Percentiles rank a stretch among this genome's conserved stretches.
Conservation (phyloP, 192 early-diverging fungal species). For the Phlyctochytrium bullatum region DNA sequence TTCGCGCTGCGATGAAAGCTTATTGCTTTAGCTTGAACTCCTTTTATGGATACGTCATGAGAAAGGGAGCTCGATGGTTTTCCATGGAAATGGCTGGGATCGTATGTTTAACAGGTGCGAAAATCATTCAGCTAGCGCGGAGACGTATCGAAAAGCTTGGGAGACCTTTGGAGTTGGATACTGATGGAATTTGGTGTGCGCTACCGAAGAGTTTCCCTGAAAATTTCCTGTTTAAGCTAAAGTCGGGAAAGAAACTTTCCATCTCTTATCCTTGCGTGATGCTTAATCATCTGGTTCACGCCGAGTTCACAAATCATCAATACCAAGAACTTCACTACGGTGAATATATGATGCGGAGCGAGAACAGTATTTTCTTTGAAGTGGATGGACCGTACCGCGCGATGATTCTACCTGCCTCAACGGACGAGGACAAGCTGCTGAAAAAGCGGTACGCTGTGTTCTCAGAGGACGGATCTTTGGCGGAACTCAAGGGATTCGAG, state of each 20-base stretch:
- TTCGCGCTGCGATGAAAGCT: not conserved
- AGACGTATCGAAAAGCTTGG: constrained; percentile 90
- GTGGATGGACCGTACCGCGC: constrained; percentile 98
- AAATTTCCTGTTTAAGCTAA: constrained; percentile 82
- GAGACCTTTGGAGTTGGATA: constrained; percentile 93
- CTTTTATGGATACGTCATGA: constrained; percentile 99
- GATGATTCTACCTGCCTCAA: constrained; percentile 96
- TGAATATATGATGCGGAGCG: constrained; percentile 66
- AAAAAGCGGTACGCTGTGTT: constrained; percentile 99
- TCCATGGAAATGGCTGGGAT: constrained; percentile 99
- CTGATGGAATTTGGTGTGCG: constrained; percentile 90
- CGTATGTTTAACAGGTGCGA: constrained; percentile 93
- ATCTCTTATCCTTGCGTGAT: constrained; percentile 98
- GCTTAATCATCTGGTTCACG: constrained; percentile 96
- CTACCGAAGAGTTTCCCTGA: constrained; percentile 91
- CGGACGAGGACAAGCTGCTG: constrained; percentile 91
- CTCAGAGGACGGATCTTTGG: constrained; percentile 88
- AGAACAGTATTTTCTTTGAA: constrained; percentile 99
- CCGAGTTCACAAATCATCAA: constrained; percentile 95
- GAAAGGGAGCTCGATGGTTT: constrained; percentile 97
- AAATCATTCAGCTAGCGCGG: constrained; percentile 96
- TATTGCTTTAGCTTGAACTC: constrained; percentile 59
- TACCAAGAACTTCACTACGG: constrained; percentile 73
- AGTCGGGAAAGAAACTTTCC: constrained; percentile 72
- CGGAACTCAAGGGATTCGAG: constrained; percentile 98